phyloP scores from a whole-genome alignment of 164 flowering plant genomes.

The Chimonanthus praecox region DNA sequence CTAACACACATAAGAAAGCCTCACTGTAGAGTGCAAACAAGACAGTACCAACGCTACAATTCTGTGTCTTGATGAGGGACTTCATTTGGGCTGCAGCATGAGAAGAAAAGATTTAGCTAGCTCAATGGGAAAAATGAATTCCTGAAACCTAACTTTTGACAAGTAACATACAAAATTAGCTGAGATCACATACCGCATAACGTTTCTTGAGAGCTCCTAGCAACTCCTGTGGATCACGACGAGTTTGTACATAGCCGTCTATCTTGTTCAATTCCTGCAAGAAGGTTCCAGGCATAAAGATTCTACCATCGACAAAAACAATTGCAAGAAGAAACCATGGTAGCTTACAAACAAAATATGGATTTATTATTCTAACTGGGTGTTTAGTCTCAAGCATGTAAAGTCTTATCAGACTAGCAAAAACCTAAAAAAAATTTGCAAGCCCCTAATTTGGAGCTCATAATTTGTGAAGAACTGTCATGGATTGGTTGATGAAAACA shows the following conservation, averaged over 20 bases:
- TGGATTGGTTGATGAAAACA: no score
- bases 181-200: not conserved
- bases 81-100: not conserved
- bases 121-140: not conserved
- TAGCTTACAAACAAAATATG: not conserved
- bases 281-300: not conserved
- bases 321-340: not conserved
- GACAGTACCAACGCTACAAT: no score
- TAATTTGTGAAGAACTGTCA: no score
- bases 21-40: no score
- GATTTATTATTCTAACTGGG: not conserved
- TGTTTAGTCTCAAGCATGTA: no score
- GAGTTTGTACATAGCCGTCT: constrained; percentile 14
- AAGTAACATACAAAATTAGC: not conserved
- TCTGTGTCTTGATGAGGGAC: not conserved
- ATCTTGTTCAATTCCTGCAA: constrained; percentile 17
- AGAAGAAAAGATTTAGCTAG: not conserved
- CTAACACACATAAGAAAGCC: no score
- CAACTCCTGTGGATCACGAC: constrained; percentile 10
- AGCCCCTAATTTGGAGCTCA: not conserved
- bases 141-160: not conserved
- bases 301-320: not conserved
- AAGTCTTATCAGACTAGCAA: not conserved
- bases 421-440: not conserved
- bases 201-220: constrained; percentile 7